These are phyloP conservation scores for Acer yangbiense DNA, from an alignment of 345 rosid species.

Conservation along the genomic window DNA sequence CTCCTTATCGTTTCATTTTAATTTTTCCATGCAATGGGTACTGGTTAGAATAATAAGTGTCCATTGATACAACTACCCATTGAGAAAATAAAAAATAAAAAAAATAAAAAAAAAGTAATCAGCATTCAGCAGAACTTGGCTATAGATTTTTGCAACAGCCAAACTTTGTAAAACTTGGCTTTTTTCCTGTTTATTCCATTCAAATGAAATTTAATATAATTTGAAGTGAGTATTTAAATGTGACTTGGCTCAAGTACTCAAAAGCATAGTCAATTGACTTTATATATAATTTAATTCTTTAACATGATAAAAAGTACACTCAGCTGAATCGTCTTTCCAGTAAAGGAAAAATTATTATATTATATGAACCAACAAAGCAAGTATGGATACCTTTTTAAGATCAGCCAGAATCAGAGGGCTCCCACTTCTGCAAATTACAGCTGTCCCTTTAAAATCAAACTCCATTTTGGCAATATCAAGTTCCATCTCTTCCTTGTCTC, in stretches of 20 bases:
- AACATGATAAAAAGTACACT: not conserved
- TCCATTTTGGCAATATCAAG: constrained; percentile 81
- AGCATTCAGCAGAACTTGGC: not conserved
- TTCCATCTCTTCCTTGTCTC: constrained; percentile 85
- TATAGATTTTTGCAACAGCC: not conserved
- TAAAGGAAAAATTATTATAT: constrained; percentile 1
- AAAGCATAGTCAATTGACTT: not conserved
- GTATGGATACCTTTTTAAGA: constrained; percentile 53
- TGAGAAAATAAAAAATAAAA: too few species aligned
- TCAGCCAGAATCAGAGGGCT: constrained; percentile 75
- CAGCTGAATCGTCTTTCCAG: constrained; percentile 2
- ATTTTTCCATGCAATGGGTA: not conserved
- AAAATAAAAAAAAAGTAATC: not conserved
- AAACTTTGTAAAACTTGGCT: not conserved
- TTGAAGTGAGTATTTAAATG: not conserved
- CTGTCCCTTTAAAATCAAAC: constrained; percentile 69
- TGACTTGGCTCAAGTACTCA: not conserved
- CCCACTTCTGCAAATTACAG: constrained; percentile 76
- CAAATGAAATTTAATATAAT: not conserved
- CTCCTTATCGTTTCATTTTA: not conserved
- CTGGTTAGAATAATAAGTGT: not conserved
- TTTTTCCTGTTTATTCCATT: not conserved
- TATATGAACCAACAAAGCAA: constrained; percentile 4
- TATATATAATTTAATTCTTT: not conserved
- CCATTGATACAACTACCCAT: not conserved